A percentile compares a stretch with the other conserved stretches of the same genome.
These are phyloP conservation scores for Cicer bijugum DNA, from an alignment of 306 rosid species.

Conservation along the genomic window DNA sequence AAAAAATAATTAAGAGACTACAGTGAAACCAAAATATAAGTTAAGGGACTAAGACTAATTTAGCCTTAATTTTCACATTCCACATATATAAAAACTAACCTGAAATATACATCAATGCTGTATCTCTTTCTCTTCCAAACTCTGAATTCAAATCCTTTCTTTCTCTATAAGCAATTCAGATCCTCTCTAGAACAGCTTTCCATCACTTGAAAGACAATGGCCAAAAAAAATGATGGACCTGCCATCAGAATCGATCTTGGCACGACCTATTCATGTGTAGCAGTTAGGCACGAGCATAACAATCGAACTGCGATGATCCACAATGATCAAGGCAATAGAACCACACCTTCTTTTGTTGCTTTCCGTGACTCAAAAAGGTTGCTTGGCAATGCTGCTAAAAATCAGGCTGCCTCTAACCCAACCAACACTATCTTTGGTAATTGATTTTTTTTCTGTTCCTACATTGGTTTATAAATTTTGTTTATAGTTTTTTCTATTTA, in stretches of 20 bases:
- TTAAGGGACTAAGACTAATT: neutral
- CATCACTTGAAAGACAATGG: neutral
- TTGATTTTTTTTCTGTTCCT: neutral
- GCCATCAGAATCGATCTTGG: neutral
- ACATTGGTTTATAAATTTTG: neutral
- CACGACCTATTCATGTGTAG: conserved; percentile 9
- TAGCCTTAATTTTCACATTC: neutral
- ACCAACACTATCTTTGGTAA: conserved; percentile 2
- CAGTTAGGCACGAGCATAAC: neutral
- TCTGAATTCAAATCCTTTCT: neutral
- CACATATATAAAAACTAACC: neutral
- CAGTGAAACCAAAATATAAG: too few relatives aligned
- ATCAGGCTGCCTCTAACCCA: conserved; percentile 5
- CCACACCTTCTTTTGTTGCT: conserved; percentile 13
- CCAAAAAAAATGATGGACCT: neutral
- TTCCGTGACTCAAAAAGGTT: neutral
- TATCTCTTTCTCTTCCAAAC: neutral
- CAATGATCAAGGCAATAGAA: conserved; percentile 16
- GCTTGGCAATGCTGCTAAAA: neutral
- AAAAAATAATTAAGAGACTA: too few relatives aligned
- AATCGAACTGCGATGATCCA: conserved; percentile 4
- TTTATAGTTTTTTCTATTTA: neutral
- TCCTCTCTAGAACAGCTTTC: neutral
- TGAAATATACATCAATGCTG: neutral
- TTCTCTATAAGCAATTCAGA: neutral